These are phyloP conservation scores for Lagenaria siceraria DNA, from an alignment of 306 rosid species.

Conservation along the genomic window DNA sequence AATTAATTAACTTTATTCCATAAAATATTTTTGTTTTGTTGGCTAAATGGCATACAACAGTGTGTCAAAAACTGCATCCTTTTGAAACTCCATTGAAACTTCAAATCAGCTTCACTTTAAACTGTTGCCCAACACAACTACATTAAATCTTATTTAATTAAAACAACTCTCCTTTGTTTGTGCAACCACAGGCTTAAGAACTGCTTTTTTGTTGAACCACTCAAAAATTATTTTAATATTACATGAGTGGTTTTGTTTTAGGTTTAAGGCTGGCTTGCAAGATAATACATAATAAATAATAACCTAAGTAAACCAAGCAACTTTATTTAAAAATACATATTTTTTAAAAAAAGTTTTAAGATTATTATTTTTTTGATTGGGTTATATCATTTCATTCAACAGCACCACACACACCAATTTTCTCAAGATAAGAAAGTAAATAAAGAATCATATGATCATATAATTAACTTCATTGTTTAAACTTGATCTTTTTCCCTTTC, in stretches of 20 bases:
- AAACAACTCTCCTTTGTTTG: not conserved
- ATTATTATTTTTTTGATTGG: not conserved
- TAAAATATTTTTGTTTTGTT: slow-evolving; percentile 31
- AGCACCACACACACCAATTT: too few relatives aligned
- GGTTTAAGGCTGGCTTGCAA: not conserved
- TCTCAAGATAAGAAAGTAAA: too few relatives aligned
- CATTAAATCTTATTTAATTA: not conserved
- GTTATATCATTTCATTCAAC: too few relatives aligned
- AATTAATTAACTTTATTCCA: not conserved
- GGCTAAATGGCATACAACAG: slow-evolving; percentile 46
- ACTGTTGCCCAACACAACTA: not conserved
- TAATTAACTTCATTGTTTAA: too few relatives aligned
- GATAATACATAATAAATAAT: not conserved
- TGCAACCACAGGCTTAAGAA: not conserved
- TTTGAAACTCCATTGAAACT: slow-evolving; percentile 8
- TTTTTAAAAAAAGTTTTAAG: not conserved
- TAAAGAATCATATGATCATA: too few relatives aligned
- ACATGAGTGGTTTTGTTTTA: not conserved
- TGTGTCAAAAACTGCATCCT: slow-evolving; percentile 18
- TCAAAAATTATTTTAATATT: not conserved
- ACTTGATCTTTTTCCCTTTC: too few relatives aligned
- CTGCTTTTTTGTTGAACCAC: not conserved
- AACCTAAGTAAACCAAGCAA: not conserved
- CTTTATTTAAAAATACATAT: not conserved
- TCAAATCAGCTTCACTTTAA: slow-evolving; percentile 10